These are phyloP conservation scores for Rhizophora apiculata DNA, from an alignment of 345 rosid species.

Conservation along the genomic window DNA sequence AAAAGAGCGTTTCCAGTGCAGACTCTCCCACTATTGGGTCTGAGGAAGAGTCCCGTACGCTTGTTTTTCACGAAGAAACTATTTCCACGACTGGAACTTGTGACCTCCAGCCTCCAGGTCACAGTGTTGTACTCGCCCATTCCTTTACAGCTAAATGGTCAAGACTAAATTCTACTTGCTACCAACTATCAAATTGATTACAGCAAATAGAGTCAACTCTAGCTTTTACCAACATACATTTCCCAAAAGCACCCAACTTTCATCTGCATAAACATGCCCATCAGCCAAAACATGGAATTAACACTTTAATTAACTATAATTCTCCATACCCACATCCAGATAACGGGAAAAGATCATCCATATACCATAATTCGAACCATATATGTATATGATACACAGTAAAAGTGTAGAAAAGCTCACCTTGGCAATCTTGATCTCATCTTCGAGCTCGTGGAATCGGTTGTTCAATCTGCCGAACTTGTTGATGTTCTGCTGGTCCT, in stretches of 20 bases:
- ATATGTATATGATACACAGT: background rate
- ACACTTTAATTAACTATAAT: background rate
- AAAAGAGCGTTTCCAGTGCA: too few species aligned
- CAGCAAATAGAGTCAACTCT: background rate
- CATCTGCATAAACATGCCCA: slow-evolving; percentile 4
- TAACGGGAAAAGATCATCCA: background rate
- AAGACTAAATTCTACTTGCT: background rate
- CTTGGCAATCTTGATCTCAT: slow-evolving; percentile 81
- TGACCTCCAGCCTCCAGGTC: too few species aligned
- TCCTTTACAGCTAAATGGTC: background rate
- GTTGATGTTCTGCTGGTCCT: slow-evolving; percentile 94
- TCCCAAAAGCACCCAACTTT: background rate
- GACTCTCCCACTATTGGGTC: too few species aligned
- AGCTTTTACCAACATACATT: background rate
- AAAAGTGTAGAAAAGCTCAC: slow-evolving; percentile 21
- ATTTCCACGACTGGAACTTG: too few species aligned
- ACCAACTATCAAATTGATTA: background rate
- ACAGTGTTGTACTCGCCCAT: too few species aligned
- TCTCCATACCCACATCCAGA: slow-evolving; percentile 4
- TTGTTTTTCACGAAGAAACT: too few species aligned
- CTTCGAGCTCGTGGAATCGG: slow-evolving; percentile 77
- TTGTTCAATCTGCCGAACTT: slow-evolving; percentile 79
- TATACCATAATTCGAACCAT: background rate
- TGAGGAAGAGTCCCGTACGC: too few species aligned
- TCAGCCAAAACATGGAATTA: background rate